Evolutionary conservation across 2,329 filamentous ascomycete genomes (phyloP), one percentile per base, ranked within the genome.

Genomic region (Monosporascus sp.): DNA sequence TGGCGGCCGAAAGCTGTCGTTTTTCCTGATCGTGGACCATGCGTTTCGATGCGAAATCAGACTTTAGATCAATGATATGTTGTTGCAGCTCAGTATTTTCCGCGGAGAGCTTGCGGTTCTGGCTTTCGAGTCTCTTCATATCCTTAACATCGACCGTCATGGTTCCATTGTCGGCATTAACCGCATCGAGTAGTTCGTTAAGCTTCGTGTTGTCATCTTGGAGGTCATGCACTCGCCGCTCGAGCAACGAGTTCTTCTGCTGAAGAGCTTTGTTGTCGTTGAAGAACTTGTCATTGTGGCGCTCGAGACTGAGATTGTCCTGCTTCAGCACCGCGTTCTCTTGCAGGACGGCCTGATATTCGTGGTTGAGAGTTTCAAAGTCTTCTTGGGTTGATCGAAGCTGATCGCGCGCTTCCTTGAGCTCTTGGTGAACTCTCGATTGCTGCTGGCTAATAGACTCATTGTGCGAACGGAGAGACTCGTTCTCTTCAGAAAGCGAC

Each of bases 211-310:
- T 75, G 47, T 79, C 71, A 7, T 74, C 71, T 46, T 76, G 71
- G n/a, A 79, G 63, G 37, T 73, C 70, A 22, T 72, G 72, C 27
- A 75, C 65, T 51, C 71, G 75, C 47, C 73, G 73, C 60, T 76
- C 75, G 53, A 76, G 79, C 50, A 68, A 69, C 24, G 72, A 70
- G 56, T 79, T 80, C 60, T 81, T 60, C 45, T 66, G 58, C 47
- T 68, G 62, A 15, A 67, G 58, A 45, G 55, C 50, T 41, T 64
- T 63, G 68, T 78, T 80, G 60, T 81, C 77, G 52, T 69, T 74
- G 58, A 77, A 81, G 59, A 80, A 80, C 55, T 75, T 76, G 48
- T 81, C 77, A 54, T 81, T 81, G 61, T 80, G 76, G 38, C 75
- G 76, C 50, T 79, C 78, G 22, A 81, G 72, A 57, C 75, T 77